phyloP scores from a whole-genome alignment of 1,139 yeast species.

The Geotrichum candidum region DNA sequence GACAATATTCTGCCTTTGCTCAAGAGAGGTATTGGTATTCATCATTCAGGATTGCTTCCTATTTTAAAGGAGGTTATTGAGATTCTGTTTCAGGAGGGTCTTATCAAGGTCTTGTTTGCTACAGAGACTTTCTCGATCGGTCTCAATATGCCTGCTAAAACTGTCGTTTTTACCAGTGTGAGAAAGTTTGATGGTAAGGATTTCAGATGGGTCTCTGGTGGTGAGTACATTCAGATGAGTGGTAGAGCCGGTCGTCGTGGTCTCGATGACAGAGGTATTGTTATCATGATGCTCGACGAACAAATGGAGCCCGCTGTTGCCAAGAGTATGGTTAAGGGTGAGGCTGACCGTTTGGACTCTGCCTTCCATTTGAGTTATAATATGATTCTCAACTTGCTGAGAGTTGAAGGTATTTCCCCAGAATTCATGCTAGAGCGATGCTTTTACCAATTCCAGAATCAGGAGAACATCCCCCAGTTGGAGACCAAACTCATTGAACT shows the following conservation, averaged over 20 bases:
- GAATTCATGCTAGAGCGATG: conserved; percentile 95
- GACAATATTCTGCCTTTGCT: conserved; percentile 81
- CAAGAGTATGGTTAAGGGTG: conserved; percentile 98
- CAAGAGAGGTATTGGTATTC: conserved; percentile 95
- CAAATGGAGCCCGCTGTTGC: conserved; percentile 99
- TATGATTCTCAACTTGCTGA: conserved; percentile 90
- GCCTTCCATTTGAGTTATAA: conserved; percentile 96
- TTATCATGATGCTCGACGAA: conserved; percentile 97
- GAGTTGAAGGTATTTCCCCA: conserved; percentile 97
- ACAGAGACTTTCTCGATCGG: conserved; percentile 99
- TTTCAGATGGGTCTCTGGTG: conserved; percentile 98
- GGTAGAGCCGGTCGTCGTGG: conserved; percentile 99
- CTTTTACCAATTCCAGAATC: conserved; percentile 91
- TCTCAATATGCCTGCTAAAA: conserved; percentile 94
- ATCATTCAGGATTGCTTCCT: conserved; percentile 94
- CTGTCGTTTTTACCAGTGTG: conserved; percentile 95
- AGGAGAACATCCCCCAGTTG: conserved; percentile 79
- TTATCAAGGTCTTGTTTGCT: conserved; percentile 88
- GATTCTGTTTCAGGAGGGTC: conserved; percentile 93
- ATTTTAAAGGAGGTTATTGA: conserved; percentile 95
- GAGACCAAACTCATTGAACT: conserved; percentile 57
- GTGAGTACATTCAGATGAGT: conserved; percentile 98
- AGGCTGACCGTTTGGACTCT: conserved; percentile 91
- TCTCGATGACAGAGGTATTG: conserved; percentile 96
- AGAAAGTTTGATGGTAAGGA: conserved; percentile 98